These are phyloP conservation scores for Choanephora cucurbitarum DNA, from an alignment of 371 early-diverging fungal genomes.

Conservation along the genomic window DNA sequence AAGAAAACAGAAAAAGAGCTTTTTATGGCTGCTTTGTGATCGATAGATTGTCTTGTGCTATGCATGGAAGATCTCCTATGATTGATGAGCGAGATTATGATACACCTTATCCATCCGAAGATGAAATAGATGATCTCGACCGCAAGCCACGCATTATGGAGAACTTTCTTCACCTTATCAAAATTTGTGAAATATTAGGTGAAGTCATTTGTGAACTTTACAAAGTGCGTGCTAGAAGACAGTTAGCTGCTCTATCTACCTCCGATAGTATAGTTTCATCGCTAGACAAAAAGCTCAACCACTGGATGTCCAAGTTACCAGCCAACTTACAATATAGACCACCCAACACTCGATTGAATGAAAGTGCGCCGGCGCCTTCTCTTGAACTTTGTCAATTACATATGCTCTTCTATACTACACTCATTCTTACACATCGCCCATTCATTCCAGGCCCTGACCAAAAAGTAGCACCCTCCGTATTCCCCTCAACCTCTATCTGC, in stretches of 20 bases:
- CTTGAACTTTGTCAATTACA: conserved; percentile 57
- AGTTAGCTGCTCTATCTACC: conserved; percentile 33
- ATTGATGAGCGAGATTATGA: conserved; percentile 56
- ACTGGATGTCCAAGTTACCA: conserved; percentile 55
- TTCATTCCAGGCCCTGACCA: conserved; percentile 48
- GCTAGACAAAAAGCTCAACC: conserved; percentile 48
- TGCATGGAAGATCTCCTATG: conserved; percentile 50
- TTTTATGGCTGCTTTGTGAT: conserved; percentile 68
- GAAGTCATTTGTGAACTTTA: conserved; percentile 48
- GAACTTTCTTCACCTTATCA: conserved; percentile 43
- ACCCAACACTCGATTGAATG: conserved; percentile 35
- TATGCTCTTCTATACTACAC: conserved; percentile 72
- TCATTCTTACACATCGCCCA: conserved; percentile 78
- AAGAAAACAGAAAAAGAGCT: conserved; percentile 58
- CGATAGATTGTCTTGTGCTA: conserved; percentile 57
- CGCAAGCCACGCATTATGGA: conserved; percentile 40
- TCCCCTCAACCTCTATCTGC: conserved; percentile 55
- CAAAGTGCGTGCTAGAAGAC: conserved; percentile 44
- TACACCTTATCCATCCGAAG: conserved; percentile 44
- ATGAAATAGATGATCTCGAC: conserved; percentile 37
- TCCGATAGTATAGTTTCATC: conserved; percentile 42
- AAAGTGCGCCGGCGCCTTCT: conserved; percentile 39
- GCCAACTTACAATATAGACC: conserved; percentile 44
- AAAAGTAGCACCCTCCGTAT: conserved; percentile 30
- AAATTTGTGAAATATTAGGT: conserved; percentile 46